A percentile compares a stretch with the other conserved stretches of the same genome.
phyloP scores from a whole-genome alignment of 2,329 filamentous ascomycete species.

The Annulohypoxylon truncatum region DNA sequence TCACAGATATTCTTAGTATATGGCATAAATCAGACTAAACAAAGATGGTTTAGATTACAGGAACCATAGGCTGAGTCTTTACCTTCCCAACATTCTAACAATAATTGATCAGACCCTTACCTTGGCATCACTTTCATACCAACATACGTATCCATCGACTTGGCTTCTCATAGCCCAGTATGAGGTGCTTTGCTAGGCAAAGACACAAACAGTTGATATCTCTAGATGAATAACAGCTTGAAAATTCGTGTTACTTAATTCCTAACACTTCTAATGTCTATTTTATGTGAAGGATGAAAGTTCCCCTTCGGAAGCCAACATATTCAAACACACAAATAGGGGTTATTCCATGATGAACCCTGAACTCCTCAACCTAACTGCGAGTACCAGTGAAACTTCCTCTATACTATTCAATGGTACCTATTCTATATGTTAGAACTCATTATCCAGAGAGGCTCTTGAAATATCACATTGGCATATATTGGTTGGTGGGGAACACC shows the following conservation, averaged over 20 bases:
- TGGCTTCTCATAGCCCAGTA: too few relatives aligned
- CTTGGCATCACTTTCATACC: too few relatives aligned
- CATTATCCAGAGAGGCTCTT: background rate
- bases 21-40: background rate
- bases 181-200: too few relatives aligned
- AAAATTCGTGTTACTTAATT: too few relatives aligned
- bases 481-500: too few relatives aligned
- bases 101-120: too few relatives aligned
- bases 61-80: background rate
- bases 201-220: too few relatives aligned
- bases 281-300: background rate
- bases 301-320: background rate
- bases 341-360: background rate
- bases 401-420: background rate
- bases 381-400: too few relatives aligned
- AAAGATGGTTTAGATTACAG: background rate
- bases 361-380: background rate
- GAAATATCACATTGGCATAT: background rate
- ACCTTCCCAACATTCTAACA: background rate
- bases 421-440: too few relatives aligned
- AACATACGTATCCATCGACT: too few relatives aligned
- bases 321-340: background rate
- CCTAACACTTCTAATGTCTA: too few relatives aligned
- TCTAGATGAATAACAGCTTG: too few relatives aligned
- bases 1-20: background rate